Evolutionary conservation across 345 rosid species (phyloP), one percentile per base, ranked within the genome.

Genomic region (Hibiscus syriacus): DNA sequence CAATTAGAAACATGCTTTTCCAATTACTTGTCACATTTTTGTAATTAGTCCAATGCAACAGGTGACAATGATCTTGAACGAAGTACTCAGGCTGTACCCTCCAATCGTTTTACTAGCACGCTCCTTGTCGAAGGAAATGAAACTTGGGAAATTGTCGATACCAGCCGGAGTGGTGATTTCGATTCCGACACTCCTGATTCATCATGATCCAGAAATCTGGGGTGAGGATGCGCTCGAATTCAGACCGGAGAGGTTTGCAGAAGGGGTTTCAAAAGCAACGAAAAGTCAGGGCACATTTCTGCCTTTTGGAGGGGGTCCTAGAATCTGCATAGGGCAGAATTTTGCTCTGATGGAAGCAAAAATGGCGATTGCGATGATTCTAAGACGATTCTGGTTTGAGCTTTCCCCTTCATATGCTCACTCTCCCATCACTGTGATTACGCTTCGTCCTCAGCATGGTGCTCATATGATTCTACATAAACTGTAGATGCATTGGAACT

Each of bases 341-440:
- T 90, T 85, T 22, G 82, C 96, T 0, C 23, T 85, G 70, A 20
- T 86, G 14, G 92, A 85, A 79, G 84, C 85, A 3, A 90, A 86
- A 72, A 12, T 79, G 49, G 85, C 79, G 0, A 16, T 90, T 9
- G 65, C 85, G 1, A 72, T 86, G 81, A 76, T n/a, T n/a, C n/a
- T n/a, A n/a, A n/a, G n/a, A n/a, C n/a, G n/a, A n/a, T n/a, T n/a
- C n/a, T n/a, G n/a, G n/a, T n/a, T n/a, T n/a, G n/a, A n/a, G n/a
- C n/a, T n/a, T n/a, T n/a, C n/a, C n/a, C n/a, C n/a, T n/a, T 88
- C 76, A 0, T 77, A 86, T 68, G 72, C 74, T 20, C 87, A 85
- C 65, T 76, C 86, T 11, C 92, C 90, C 2, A 2, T 1, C 20
- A 30, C 45, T 16, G 9, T 74, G 38, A 0, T 80, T 20, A 80